phyloP scores from a whole-genome alignment of 2,329 filamentous ascomycete genomes.

The Cladosporium colombiae region DNA sequence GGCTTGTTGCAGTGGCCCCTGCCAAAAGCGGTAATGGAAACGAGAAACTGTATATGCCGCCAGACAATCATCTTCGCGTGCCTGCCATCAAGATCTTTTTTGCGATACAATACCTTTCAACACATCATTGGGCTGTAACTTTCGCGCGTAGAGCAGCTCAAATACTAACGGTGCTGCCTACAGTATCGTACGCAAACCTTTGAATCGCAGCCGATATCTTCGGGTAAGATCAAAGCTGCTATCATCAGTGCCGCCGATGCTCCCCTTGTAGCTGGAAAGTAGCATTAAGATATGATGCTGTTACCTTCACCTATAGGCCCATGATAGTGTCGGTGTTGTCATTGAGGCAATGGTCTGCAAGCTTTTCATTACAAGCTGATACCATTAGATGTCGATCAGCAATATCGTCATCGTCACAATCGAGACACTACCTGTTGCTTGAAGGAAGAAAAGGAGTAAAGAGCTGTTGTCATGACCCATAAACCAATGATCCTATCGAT shows the following conservation, averaged over 20 bases:
- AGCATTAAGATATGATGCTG: no score
- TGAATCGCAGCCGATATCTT: neutral
- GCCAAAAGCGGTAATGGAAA: neutral
- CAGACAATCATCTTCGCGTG: neutral
- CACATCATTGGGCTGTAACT: neutral
- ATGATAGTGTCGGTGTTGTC: no score
- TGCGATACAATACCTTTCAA: neutral
- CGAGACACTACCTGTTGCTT: no score
- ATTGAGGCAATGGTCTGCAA: no score
- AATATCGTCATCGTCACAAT: no score
- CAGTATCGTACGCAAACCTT: neutral
- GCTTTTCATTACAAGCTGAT: neutral
- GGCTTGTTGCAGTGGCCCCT: neutral
- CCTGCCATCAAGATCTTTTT: neutral
- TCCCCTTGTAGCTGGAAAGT: no score
- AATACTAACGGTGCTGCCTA: neutral
- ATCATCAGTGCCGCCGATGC: no score
- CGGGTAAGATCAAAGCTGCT: neutral
- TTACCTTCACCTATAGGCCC: no score
- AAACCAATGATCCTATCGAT: no score
- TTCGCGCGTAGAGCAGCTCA: neutral
- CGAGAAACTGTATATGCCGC: neutral
- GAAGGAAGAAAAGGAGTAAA: no score
- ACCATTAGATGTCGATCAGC: neutral
- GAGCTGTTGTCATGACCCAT: no score